phyloP scores from a whole-genome alignment of 2,329 filamentous ascomycete genomes.

The Paracorniculantispora psalliotae region DNA sequence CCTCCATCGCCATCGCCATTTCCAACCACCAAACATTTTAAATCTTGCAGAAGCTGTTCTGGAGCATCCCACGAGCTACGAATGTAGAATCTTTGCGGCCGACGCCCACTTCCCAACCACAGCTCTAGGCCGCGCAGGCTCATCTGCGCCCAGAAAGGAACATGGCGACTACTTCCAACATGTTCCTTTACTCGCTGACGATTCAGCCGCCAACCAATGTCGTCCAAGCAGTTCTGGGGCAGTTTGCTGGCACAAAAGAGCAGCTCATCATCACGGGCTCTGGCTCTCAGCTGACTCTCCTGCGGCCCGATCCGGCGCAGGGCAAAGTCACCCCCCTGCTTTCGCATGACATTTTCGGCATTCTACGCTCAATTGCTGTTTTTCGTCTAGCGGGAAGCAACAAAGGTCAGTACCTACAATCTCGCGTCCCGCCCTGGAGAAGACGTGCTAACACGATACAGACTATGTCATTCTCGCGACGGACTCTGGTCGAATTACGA shows the following conservation, averaged over 20 bases:
- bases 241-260: slow-evolving; percentile 94
- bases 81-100: slow-evolving; percentile 13
- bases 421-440: slow-evolving; percentile 20
- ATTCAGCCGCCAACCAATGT: slow-evolving; percentile 88
- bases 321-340: slow-evolving; percentile 82
- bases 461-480: slow-evolving; percentile 95
- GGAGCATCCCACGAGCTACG: slow-evolving; percentile 11
- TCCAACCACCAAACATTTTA: slow-evolving; percentile 9
- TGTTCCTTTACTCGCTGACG: slow-evolving; percentile 98
- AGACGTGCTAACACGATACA: slow-evolving; percentile 38
- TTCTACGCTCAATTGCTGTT: slow-evolving; percentile 81
- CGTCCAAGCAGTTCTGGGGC: slow-evolving; percentile 85
- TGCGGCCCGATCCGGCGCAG: slow-evolving; percentile 78
- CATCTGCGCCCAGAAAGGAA: slow-evolving; percentile 36
- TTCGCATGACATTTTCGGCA: slow-evolving; percentile 93
- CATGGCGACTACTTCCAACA: slow-evolving; percentile 97
- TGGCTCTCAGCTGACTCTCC: slow-evolving; percentile 81
- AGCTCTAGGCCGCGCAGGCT: slow-evolving; percentile 12
- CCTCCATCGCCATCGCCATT: slow-evolving; percentile 5
- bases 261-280: slow-evolving; percentile 95
- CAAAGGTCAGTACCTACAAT: slow-evolving; percentile 71
- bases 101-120: slow-evolving; percentile 10
- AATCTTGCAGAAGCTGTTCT: slow-evolving; percentile 9
- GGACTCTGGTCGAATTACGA: slow-evolving; percentile 90
- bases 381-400: slow-evolving; percentile 90